Evolutionary conservation across 2,329 filamentous ascomycete genomes (phyloP).

Genomic region (Botrytis fabae): DNA sequence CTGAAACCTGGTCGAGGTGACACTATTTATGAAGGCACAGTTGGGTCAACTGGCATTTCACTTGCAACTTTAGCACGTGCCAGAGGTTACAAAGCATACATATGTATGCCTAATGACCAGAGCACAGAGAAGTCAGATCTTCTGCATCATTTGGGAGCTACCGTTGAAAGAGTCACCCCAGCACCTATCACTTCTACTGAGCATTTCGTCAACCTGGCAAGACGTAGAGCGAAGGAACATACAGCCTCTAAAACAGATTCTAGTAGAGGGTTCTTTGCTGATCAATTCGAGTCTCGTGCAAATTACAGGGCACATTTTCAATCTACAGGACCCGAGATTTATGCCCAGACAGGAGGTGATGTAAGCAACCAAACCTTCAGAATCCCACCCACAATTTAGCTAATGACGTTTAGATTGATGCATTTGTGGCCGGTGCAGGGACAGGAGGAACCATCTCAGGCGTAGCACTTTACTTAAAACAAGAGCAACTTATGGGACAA

Average conservation of each 20-base stretch:
- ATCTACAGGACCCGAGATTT: conserved; percentile 88
- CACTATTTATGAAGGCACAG: conserved; percentile 95
- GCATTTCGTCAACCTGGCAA: conserved; percentile 93
- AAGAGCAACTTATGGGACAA: conserved; percentile 44
- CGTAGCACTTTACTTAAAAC: conserved; percentile 80
- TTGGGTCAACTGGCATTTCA: conserved; percentile 94
- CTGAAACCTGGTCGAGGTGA: conserved; percentile 80
- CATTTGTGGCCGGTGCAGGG: conserved; percentile 90
- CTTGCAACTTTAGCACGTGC: conserved; percentile 86
- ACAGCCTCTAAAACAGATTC: conserved; percentile 55
- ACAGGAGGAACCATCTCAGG: conserved; percentile 93
- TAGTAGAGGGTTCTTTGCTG: conserved; percentile 86
- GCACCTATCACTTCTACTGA: conserved; percentile 90
- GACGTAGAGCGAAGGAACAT: conserved; percentile 73
- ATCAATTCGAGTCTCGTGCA: conserved; percentile 90
- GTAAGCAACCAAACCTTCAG: conserved; percentile 18
- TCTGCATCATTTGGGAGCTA: conserved; percentile 83
- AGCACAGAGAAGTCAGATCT: conserved; percentile 85
- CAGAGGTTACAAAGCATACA: conserved; percentile 86
- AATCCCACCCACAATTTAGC: background rate
- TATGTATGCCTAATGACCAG: conserved; percentile 96
- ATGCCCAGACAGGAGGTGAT: conserved; percentile 68
- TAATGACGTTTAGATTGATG: conserved; percentile 58
- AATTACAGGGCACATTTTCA: conserved; percentile 85
- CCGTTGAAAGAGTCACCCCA: conserved; percentile 86